These are phyloP conservation scores for Biancaea sappan DNA, from an alignment of 306 rosid genomes.

Conservation along the genomic window DNA sequence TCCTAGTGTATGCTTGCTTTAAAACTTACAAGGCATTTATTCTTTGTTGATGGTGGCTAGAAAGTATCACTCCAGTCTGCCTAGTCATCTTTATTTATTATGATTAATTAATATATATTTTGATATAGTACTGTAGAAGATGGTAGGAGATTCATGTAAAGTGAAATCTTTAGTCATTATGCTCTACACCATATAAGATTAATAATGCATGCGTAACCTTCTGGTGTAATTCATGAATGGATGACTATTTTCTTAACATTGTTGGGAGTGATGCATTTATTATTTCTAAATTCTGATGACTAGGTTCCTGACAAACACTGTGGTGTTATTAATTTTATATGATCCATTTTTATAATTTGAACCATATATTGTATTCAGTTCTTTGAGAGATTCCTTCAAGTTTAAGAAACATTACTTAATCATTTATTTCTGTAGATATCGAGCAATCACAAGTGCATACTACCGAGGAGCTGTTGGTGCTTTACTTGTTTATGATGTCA, in stretches of 20 bases:
- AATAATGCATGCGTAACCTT: neutral
- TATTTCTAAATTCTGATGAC: neutral
- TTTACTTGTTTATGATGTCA: slow-evolving; percentile 60
- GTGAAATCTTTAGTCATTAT: neutral
- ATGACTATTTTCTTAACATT: neutral
- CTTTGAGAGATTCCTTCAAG: slow-evolving; percentile 5
- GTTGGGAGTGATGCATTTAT: neutral
- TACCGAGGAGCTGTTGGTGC: slow-evolving; percentile 66
- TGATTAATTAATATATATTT: neutral
- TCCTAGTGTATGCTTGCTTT: no score
- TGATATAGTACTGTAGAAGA: neutral
- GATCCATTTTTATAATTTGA: neutral
- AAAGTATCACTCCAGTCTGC: neutral
- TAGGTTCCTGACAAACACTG: neutral
- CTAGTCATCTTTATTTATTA: neutral
- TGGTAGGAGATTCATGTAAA: neutral
- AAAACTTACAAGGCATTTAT: neutral
- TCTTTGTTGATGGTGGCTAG: neutral
- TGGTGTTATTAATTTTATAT: neutral
- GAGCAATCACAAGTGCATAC: slow-evolving; percentile 65
- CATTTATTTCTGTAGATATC: slow-evolving; percentile 44
- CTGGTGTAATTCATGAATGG: neutral
- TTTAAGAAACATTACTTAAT: slow-evolving; percentile 3
- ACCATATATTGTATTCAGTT: neutral
- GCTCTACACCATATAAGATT: neutral